Conservation (phyloP, 192 early-diverging fungal species). For the Coemansia umbellata region DNA sequence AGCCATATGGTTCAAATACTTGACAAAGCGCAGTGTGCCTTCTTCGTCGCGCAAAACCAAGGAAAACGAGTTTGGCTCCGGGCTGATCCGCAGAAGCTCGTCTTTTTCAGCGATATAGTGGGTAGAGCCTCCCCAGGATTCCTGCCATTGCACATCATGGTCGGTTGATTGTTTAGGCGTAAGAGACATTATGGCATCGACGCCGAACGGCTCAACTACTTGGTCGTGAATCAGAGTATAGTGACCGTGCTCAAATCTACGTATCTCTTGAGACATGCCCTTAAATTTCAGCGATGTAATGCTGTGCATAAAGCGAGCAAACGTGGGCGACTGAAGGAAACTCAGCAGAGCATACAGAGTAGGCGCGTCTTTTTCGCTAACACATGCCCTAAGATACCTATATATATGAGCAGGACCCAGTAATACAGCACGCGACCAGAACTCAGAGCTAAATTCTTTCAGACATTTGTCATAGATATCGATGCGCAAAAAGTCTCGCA, state of each 20-base stretch:
- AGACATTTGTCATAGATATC: constrained; percentile 5
- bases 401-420: constrained; percentile 52
- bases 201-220: constrained; percentile 50
- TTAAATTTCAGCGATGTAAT: constrained; percentile 23
- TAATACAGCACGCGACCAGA: constrained; percentile 27
- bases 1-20: constrained; percentile 52
- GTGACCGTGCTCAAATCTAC: constrained; percentile 54
- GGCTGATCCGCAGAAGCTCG: constrained; percentile 50
- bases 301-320: constrained; percentile 16
- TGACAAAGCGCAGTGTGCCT: constrained; percentile 57
- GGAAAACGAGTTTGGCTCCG: constrained; percentile 53
- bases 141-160: constrained; percentile 42
- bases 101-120: constrained; percentile 59
- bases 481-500: constrained; percentile 21
- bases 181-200: constrained; percentile 51
- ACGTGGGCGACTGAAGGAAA: constrained; percentile 22
- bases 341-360: not conserved
- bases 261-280: constrained; percentile 18
- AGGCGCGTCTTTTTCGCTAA: not conserved
- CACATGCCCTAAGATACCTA: constrained; percentile 25
- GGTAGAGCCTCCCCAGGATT: constrained; percentile 55
- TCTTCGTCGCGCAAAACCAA: constrained; percentile 54
- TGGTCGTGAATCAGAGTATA: constrained; percentile 64
- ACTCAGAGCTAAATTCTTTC: constrained; percentile 3
- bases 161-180: not conserved